phyloP scores from a whole-genome alignment of 2,329 filamentous ascomycete genomes.

The Cryphonectria parasitica region DNA sequence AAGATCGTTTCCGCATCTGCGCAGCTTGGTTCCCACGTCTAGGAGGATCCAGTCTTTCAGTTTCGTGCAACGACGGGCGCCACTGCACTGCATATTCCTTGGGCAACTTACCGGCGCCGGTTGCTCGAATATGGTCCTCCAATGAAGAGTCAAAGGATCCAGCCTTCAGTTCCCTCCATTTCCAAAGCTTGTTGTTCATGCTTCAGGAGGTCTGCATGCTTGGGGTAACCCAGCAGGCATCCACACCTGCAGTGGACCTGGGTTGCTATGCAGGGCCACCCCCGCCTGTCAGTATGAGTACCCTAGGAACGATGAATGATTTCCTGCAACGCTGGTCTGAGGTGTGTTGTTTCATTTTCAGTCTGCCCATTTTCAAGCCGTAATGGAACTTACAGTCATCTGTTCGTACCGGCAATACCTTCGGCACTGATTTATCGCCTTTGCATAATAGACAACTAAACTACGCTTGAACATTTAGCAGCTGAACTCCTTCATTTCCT shows the following conservation, averaged over 20 bases:
- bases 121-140: conserved; percentile 11
- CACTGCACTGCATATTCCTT: conserved; percentile 1
- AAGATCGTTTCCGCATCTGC: conserved; percentile 24
- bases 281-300: conserved; percentile 14
- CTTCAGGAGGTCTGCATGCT: conserved; percentile 10
- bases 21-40: conserved; percentile 15
- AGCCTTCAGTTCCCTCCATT: not conserved
- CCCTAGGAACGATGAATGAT: not conserved
- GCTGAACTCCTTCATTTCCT: not conserved
- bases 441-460: not conserved
- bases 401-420: not conserved
- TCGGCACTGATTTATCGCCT: not conserved
- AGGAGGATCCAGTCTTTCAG: conserved; percentile 13
- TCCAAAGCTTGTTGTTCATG: conserved; percentile 14
- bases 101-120: conserved; percentile 5
- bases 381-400: not conserved
- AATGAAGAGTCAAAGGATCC: conserved; percentile 14
- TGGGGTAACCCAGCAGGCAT: conserved; percentile 14
- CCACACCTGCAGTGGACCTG: conserved; percentile 7
- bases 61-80: conserved; percentile 13
- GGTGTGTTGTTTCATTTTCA: not conserved
- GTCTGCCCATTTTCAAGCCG: not conserved
- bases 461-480: not conserved
- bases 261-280: conserved; percentile 18
- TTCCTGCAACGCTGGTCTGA: conserved; percentile 3